phyloP scores from a whole-genome alignment of 176 grass and related monocot genomes.

The Musa beccarii region DNA sequence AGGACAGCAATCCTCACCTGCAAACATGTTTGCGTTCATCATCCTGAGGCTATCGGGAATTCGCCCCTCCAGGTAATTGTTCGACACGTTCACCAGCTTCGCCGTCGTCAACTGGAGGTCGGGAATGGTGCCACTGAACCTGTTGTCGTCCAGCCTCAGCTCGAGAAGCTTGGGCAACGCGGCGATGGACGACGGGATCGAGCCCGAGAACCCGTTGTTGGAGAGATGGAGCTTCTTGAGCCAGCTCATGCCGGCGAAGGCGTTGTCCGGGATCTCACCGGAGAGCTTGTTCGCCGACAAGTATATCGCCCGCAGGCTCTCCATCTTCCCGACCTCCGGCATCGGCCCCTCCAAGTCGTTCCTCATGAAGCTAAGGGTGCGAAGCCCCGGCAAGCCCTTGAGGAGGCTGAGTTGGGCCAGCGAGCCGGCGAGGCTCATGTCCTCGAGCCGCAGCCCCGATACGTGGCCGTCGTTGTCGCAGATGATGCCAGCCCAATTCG shows the following conservation, averaged over 20 bases:
- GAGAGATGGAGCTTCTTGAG: constrained; percentile 70
- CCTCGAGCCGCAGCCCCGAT: constrained; percentile 69
- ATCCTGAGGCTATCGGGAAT: constrained; percentile 43
- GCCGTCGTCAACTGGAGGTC: constrained; percentile 32
- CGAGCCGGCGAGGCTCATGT: constrained; percentile 44
- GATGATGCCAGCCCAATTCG: constrained; percentile 52
- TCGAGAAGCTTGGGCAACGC: constrained; percentile 45
- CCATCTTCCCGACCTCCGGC: constrained; percentile 45
- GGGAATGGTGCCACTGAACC: constrained; percentile 57
- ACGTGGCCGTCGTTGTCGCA: constrained; percentile 41
- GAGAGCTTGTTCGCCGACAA: constrained; percentile 61
- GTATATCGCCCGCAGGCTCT: constrained; percentile 40
- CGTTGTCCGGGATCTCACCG: constrained; percentile 48
- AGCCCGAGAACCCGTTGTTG: constrained; percentile 47
- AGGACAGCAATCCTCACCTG: constrained; percentile 23
- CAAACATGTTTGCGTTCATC: constrained; percentile 30
- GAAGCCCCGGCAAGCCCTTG: constrained; percentile 23
- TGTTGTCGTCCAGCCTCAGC: constrained; percentile 49
- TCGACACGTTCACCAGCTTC: constrained; percentile 39
- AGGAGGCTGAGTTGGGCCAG: constrained; percentile 35
- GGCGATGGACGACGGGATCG: constrained; percentile 59
- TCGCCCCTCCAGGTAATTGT: constrained; percentile 58
- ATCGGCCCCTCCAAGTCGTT: constrained; percentile 59
- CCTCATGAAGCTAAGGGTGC: constrained; percentile 56
- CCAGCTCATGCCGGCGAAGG: constrained; percentile 54